phyloP scores from a whole-genome alignment of 2,329 filamentous ascomycete genomes.

The Clonostachys byssicola region DNA sequence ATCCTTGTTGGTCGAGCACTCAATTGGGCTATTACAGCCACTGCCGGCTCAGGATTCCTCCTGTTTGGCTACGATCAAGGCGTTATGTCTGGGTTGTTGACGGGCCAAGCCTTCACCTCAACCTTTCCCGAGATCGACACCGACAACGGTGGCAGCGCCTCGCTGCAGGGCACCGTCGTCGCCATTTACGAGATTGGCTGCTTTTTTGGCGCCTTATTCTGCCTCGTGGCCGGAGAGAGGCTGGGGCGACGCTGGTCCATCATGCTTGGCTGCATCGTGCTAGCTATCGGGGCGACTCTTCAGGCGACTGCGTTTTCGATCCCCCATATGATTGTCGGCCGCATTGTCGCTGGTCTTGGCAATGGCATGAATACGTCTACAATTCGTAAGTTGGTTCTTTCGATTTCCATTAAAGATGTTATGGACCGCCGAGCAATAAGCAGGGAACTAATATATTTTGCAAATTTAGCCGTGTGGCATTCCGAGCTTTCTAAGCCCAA shows the following conservation, averaged over 20 bases:
- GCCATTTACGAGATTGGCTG: conserved; percentile 43
- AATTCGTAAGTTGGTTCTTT: neutral
- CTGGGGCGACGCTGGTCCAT: conserved; percentile 33
- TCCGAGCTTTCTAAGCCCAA: conserved; percentile 36
- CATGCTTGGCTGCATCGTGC: conserved; percentile 12
- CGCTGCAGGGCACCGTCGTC: conserved; percentile 26
- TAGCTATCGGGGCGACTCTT: conserved; percentile 29
- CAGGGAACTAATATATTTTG: conserved; percentile 6
- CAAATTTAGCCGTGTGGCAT: conserved; percentile 29
- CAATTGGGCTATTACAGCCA: conserved; percentile 28
- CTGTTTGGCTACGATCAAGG: conserved; percentile 31
- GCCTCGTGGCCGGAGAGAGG: conserved; percentile 31
- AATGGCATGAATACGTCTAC: conserved; percentile 19
- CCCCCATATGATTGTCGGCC: conserved; percentile 31
- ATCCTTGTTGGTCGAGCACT: conserved; percentile 25
- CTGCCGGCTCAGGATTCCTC: conserved; percentile 28
- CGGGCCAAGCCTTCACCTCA: conserved; percentile 13
- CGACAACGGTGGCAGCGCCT: conserved; percentile 26
- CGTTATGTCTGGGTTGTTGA: conserved; percentile 28
- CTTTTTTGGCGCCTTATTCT: conserved; percentile 37
- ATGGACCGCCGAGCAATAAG: neutral
- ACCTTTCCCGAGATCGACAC: conserved; percentile 34
- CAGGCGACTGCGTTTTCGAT: conserved; percentile 30
- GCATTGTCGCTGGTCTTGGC: conserved; percentile 33
- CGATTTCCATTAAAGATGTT: no score